phyloP scores from a whole-genome alignment of 2,329 filamentous ascomycete species.

The Nothophaeocryptopus gaeumannii region DNA sequence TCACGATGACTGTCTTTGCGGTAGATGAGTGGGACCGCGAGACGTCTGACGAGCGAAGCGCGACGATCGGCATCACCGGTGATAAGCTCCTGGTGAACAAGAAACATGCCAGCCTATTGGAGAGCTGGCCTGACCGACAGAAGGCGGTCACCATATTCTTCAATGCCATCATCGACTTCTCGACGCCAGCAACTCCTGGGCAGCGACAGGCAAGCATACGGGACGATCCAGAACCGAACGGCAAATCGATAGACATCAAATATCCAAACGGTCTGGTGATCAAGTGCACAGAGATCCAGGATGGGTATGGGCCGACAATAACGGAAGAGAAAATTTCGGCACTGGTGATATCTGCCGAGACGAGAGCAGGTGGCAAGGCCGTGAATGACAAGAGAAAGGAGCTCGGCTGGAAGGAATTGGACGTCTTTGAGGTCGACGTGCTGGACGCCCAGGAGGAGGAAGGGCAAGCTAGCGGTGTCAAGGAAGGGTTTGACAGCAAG shows the following conservation, averaged over 20 bases:
- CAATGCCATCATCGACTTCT: conserved; percentile 57
- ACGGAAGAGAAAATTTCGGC: conserved; percentile 74
- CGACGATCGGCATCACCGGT: conserved; percentile 84
- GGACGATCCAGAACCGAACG: conserved; percentile 47
- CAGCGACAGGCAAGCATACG: conserved; percentile 39
- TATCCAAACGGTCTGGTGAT: conserved; percentile 65
- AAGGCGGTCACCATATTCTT: conserved; percentile 70
- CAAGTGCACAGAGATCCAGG: conserved; percentile 79
- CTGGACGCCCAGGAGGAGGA: conserved; percentile 61
- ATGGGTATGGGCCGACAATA: conserved; percentile 87
- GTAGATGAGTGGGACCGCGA: conserved; percentile 47
- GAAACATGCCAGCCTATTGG: conserved; percentile 76
- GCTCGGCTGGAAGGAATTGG: conserved; percentile 71
- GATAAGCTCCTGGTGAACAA: conserved; percentile 85
- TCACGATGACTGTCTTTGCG: conserved; percentile 79
- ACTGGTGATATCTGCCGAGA: conserved; percentile 85
- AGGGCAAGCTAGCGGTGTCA: conserved; percentile 37
- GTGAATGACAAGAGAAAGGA: conserved; percentile 80
- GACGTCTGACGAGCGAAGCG: conserved; percentile 44
- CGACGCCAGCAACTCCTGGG: conserved; percentile 39
- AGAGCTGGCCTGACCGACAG: conserved; percentile 75
- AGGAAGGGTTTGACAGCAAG: conserved; percentile 71
- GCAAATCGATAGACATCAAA: conserved; percentile 53
- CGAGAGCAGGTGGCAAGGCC: conserved; percentile 73
- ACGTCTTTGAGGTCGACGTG: conserved; percentile 86